Evolutionary conservation across 2,329 filamentous ascomycete genomes (phyloP).

Genomic region (Xylaria polymorpha): DNA sequence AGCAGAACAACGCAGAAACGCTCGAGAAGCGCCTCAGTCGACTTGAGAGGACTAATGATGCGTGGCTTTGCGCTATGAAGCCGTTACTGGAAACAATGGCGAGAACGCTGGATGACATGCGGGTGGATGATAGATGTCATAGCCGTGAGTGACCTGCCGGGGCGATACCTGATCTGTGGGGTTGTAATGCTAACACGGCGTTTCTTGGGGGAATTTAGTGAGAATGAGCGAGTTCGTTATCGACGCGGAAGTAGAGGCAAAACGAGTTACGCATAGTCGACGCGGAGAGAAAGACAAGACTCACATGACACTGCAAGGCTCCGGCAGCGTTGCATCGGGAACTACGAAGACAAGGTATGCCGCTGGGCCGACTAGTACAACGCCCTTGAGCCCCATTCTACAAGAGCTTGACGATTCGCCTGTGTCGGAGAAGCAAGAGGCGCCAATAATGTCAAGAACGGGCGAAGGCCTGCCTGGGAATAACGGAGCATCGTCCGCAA

Average conservation of each 20-base stretch:
- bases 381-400: conserved; percentile 12
- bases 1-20: conserved; percentile 32
- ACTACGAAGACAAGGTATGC: not conserved
- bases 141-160: conserved; percentile 34
- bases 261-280: conserved; percentile 29
- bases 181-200: conserved; percentile 6
- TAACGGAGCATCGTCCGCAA: not conserved
- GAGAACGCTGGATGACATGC: conserved; percentile 40
- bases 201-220: conserved; percentile 21
- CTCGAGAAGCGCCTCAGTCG: conserved; percentile 39
- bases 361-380: not conserved
- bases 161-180: not conserved
- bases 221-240: conserved; percentile 42
- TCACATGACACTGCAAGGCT: not conserved
- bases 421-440: not conserved
- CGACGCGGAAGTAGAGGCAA: conserved; percentile 39
- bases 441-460: not conserved
- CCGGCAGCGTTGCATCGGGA: not conserved
- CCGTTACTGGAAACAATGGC: conserved; percentile 39
- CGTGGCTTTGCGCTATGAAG: conserved; percentile 42
- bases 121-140: conserved; percentile 32
- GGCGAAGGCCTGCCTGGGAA: not conserved
- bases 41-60: conserved; percentile 40
- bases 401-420: conserved; percentile 26
- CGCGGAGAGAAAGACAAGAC: conserved; percentile 23